Evolutionary conservation across 345 rosid species (phyloP).

Genomic region (Geranium rotundifolium): DNA sequence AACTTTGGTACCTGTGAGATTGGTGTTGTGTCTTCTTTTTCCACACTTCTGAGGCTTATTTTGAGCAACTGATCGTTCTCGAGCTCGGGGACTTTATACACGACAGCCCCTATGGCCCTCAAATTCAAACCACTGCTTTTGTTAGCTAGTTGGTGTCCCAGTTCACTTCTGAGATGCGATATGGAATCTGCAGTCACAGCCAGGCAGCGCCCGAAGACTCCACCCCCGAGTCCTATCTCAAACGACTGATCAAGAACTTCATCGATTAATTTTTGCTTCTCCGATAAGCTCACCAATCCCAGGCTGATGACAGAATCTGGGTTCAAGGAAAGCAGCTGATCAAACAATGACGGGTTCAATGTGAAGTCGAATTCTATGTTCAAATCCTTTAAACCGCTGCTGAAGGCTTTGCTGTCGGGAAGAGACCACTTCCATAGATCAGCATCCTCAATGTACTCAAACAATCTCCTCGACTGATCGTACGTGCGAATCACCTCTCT

Average conservation of each 20-base stretch:
- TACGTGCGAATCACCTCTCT: no score
- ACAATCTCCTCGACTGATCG: constrained; percentile 33
- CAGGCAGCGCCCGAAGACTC: constrained; percentile 54
- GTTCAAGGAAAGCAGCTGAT: constrained; percentile 52
- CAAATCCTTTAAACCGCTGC: constrained; percentile 55
- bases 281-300: constrained; percentile 41
- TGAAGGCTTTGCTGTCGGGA: constrained; percentile 56
- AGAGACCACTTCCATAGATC: constrained; percentile 75
- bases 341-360: constrained; percentile 43
- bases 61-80: constrained; percentile 44
- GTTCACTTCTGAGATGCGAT: constrained; percentile 58
- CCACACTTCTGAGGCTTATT: constrained; percentile 59
- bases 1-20: constrained; percentile 26
- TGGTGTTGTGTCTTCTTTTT: constrained; percentile 47
- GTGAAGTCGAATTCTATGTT: constrained; percentile 34
- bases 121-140: constrained; percentile 35
- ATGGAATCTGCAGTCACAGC: constrained; percentile 52
- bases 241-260: constrained; percentile 35
- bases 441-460: constrained; percentile 60
- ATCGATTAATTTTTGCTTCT: constrained; percentile 43
- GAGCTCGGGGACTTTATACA: constrained; percentile 48
- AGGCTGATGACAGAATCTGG: constrained; percentile 33
- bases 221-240: constrained; percentile 50
- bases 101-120: constrained; percentile 65
- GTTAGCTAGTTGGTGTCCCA: constrained; percentile 53